Conservation (phyloP, 2,329 filamentous ascomycete genomes). For the Claviceps digitariae region DNA sequence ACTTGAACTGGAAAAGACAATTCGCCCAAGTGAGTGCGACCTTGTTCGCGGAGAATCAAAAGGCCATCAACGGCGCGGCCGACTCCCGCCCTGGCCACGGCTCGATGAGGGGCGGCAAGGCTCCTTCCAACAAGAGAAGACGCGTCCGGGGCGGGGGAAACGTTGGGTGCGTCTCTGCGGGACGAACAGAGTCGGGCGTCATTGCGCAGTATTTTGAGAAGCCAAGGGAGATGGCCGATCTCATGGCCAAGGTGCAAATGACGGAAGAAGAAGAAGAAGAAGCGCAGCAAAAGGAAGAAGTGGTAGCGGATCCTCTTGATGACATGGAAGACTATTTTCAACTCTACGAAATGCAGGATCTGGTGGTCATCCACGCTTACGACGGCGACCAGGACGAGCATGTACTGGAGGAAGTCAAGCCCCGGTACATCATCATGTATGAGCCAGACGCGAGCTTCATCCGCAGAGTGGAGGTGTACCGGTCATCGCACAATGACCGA, state of each 20-base stretch:
- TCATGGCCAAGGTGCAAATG: conserved; percentile 74
- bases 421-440: conserved; percentile 96
- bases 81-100: conserved; percentile 36
- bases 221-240: conserved; percentile 63
- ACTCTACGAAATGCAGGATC: conserved; percentile 79
- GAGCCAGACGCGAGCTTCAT: conserved; percentile 94
- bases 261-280: conserved; percentile 49
- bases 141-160: conserved; percentile 68
- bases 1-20: conserved; percentile 80
- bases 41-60: conserved; percentile 69
- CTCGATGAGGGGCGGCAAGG: conserved; percentile 40
- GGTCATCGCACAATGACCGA: conserved; percentile 80
- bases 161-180: conserved; percentile 34
- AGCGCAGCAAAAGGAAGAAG: conserved; percentile 59
- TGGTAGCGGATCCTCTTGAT: conserved; percentile 64
- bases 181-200: conserved; percentile 58
- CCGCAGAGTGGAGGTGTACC: conserved; percentile 84
- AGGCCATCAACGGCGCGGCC: conserved; percentile 53
- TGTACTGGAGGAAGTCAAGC: conserved; percentile 85
- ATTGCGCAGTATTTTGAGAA: conserved; percentile 70
- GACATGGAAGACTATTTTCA: conserved; percentile 89
- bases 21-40: conserved; percentile 74
- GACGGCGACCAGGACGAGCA: conserved; percentile 94
- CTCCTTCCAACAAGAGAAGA: conserved; percentile 73
- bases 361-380: conserved; percentile 84